Evolutionary conservation across 2,329 filamentous ascomycete genomes (phyloP).

Genomic region (Fusarium sp.): DNA sequence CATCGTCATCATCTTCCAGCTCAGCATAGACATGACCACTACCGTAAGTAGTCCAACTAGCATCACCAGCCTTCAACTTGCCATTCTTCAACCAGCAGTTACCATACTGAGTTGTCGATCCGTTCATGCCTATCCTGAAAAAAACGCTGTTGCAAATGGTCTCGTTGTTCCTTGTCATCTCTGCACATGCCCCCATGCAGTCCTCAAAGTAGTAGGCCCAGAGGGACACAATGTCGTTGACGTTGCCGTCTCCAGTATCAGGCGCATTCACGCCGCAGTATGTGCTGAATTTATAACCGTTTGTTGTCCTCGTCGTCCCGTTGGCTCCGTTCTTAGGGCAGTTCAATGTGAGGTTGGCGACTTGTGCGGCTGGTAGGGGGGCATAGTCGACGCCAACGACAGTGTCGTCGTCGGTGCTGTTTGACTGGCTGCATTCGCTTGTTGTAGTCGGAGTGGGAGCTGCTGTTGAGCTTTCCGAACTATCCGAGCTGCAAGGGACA

Average conservation of each 20-base stretch:
- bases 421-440: not conserved
- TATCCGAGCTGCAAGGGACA: not conserved
- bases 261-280: not conserved
- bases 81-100: constrained; percentile 5
- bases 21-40: not conserved
- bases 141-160: not conserved
- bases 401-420: not conserved
- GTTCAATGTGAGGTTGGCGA: not conserved
- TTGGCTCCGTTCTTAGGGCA: not conserved
- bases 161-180: not conserved
- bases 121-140: not conserved
- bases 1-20: not conserved
- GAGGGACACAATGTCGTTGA: not conserved
- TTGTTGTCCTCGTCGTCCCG: not conserved
- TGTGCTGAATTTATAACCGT: not conserved
- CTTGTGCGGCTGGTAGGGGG: not conserved
- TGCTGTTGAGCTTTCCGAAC: not conserved
- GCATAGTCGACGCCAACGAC: not conserved
- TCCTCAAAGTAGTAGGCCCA: constrained; percentile 6
- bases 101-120: not conserved
- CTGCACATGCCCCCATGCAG: not conserved
- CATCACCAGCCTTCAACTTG: constrained; percentile 1
- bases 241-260: not conserved
- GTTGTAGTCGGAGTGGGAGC: not conserved
- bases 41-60: not conserved